A percentile compares a stretch with the other conserved stretches of the same genome.
Evolutionary conservation across 768 basidiomycete species (phyloP).

Genomic region (Peribolospora kevripleyi): DNA sequence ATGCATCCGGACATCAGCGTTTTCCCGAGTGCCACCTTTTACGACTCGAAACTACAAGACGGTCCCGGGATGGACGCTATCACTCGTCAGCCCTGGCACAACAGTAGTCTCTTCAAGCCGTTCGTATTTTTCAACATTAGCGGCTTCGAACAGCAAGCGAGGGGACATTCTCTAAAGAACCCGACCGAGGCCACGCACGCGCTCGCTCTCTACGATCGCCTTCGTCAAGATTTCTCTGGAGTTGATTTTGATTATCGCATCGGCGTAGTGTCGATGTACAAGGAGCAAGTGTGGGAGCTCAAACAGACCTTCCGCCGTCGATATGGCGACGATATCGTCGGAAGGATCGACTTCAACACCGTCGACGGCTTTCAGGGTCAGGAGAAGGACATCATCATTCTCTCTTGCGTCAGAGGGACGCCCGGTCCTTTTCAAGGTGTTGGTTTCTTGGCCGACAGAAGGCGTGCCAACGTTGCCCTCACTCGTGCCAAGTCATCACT

Average conservation of each 20-base stretch:
- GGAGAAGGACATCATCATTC: slow-evolving; percentile 92
- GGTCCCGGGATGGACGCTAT: slow-evolving; percentile 70
- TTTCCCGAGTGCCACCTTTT: slow-evolving; percentile 73
- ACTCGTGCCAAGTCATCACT: neutral
- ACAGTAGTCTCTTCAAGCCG: slow-evolving; percentile 22
- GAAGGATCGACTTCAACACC: slow-evolving; percentile 73
- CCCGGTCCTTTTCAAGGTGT: slow-evolving; percentile 45
- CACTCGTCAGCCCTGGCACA: slow-evolving; percentile 72
- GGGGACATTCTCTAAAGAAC: slow-evolving; percentile 54
- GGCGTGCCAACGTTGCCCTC: slow-evolving; percentile 3
- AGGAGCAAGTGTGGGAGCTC: slow-evolving; percentile 59
- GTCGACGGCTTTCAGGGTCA: slow-evolving; percentile 96
- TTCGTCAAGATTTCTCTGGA: slow-evolving; percentile 34
- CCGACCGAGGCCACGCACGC: slow-evolving; percentile 46
- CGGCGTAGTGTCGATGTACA: slow-evolving; percentile 79
- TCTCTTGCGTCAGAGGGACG: slow-evolving; percentile 87
- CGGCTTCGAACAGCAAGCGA: slow-evolving; percentile 37
- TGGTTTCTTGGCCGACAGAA: slow-evolving; percentile 62
- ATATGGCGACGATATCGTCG: slow-evolving; percentile 46
- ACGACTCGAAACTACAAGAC: slow-evolving; percentile 50
- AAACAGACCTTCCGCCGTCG: slow-evolving; percentile 39
- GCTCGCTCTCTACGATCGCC: slow-evolving; percentile 44
- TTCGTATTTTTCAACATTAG: slow-evolving; percentile 75
- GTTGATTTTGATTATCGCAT: slow-evolving; percentile 31
- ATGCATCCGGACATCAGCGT: slow-evolving; percentile 93